Base-by-base conservation (phyloP, 2,329 filamentous ascomycete genomes). In the Aspergillus sojae region DNA sequence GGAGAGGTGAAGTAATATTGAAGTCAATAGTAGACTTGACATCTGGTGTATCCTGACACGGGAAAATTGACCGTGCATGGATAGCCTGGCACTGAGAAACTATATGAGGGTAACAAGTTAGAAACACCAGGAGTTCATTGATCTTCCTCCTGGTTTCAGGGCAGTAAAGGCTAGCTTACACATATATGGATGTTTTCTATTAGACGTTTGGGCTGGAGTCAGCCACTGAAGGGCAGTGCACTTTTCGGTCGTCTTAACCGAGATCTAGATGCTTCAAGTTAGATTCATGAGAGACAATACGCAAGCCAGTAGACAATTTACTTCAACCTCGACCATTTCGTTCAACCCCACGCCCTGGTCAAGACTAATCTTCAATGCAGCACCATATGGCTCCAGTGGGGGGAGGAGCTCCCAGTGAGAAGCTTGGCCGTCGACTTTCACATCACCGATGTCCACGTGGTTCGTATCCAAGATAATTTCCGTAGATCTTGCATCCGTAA, bases 151-250 rank as follows among this genome's bases (percentile, higher is more conserved):
- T 21, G 14, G 36, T 53, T 43, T 39, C 32, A 58, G 32, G 32
- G 5, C 41, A 43, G 21, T 57, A 28, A 41, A 19, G 19, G 41
- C 36, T 61, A 34, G 71, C 79, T 69, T 76, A 83, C 81, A 98
- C 89, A 98, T 94, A 80, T 97, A 98, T 1, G 94, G 94, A 70
- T 96, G 91, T 79, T 93, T 95, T 82, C 93, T 94, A 85, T 96
- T 97, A 63, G 92, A 93, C 0, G 95, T 98, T 81, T 98, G 95
- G 36, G 90, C 91, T 2, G 93, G 93, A 0, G 91, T 94, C 78
- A 99, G 86, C 94, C 95, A 99, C 80, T 98, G 94, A 66, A 99
- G 83, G 11, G 94, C 94, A 12, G 94, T 96, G 79, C 94, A 97
- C 72, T 91, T 86, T 58, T 91, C 86, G 1, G 95, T 98, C 5